Evolutionary conservation across 352 stramenopile genomes (phyloP), one percentile per base, ranked within the genome.

Genomic region (Pythium plurisporium): DNA sequence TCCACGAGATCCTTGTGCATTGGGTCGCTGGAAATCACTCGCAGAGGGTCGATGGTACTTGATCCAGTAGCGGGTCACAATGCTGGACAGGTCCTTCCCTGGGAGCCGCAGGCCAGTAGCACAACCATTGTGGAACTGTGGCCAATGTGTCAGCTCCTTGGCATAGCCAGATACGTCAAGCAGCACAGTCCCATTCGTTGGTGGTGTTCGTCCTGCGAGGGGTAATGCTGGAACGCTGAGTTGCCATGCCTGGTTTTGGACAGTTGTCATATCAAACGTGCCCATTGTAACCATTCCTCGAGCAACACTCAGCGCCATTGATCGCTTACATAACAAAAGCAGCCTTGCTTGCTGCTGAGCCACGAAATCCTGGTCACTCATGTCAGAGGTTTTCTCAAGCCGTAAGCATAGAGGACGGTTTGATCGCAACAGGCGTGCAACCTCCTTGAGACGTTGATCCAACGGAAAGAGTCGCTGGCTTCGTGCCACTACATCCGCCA

Each of bases 121-220:
- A 33, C 97, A 97, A 22, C 96, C 97, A 65, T 99, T 99, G 70
- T 99, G 96, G 73, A 99, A 99, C 62, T 99, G 91, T 23, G 96
- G 94, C 96, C 97, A 99, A 52, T 97, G 78, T 8, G 84, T 96
- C 42, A 98, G 72, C 36, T 98, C 96, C 55, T 92, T 91, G 2
- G 76, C 74, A 49, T 90, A 85, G 9, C 82, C 82, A 20, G 86
- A 94, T 9, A 96, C 76, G 64, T 99, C 96, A 17, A 99, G 79
- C 17, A 87, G 75, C 26, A 99, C 78, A 15, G 82, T 92, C 5
- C 88, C 87, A 72, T 98, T 98, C 17, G 88, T 86, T 15, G 96
- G 96, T 45, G 96, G 95, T 15, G 98, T 95, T 40, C 94, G 74
- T 23, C 95, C 96, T 12, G 82, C 79, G n/a, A 99, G 74, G 19